Evolutionary conservation across 495 filamentous ascomycete genomes (phyloP), one percentile per base, ranked within the genome.

Genomic region (Talaromyces nanjingensis): DNA sequence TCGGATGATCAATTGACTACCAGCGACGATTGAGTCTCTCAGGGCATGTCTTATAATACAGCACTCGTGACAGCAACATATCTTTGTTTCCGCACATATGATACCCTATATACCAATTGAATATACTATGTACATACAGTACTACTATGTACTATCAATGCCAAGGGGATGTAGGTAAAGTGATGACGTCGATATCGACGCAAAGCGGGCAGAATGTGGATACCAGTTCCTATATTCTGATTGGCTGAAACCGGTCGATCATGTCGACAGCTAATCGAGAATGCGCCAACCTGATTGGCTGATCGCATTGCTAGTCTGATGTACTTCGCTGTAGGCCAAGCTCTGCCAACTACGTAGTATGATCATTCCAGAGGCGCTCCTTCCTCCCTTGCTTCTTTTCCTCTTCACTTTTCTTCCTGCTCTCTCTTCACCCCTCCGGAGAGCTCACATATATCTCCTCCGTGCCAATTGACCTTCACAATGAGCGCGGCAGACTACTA

Each of bases 401-500:
- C 61, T 52, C 42, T 9, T 56, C 18, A 16, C 22, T 29, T 5
- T 27, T 29, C 20, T 11, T 56, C 52, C 22, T 27, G 11, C 11
- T 25, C 5, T 56, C 27, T 29, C 12, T 56, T 0, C 11, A 20
- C 20, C 53, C n/a, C 53, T 22, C 22, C 5, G 11, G 22, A 56
- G n/a, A 20, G 22, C 16, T 25, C 53, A 56, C 12, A 29, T 56
- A 24, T 22, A 8, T 25, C 3, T 54, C 4, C 29, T 31, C 29
- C 6, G 27, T 54, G 25, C 24, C 52, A 55, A 20, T 20, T n/a
- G 49, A 25, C 14, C 65, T 66, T 27, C 68, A 67, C 60, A 24
- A 80, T 80, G 77, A 80, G 75, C 65, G 77, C 77, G 18, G 73
- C 73, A 14, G 74, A 69, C 56, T 80, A 80, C 49, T 80, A 80